Percentiles rank a stretch among this genome's conserved stretches.
Evolutionary conservation across 164 flowering plant genomes (phyloP).

Genomic region (Vitis cinerea): DNA sequence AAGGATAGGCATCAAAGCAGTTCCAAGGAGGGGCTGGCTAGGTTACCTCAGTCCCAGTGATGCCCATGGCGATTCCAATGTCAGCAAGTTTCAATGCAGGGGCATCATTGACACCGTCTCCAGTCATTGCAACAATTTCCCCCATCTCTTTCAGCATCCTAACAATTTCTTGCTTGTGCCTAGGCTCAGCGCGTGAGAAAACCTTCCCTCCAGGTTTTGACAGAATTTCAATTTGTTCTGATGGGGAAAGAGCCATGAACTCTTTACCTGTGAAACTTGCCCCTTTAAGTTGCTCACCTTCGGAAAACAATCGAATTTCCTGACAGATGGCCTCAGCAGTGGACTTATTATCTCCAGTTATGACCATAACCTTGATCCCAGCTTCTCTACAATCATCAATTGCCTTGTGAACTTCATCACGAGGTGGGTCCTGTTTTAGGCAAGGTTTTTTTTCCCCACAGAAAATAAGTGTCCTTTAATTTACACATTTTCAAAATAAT

Average conservation of each 20-base stretch:
- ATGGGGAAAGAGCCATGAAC: constrained; percentile 60
- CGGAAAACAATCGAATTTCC: constrained; percentile 66
- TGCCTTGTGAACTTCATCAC: constrained; percentile 75
- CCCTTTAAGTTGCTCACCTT: constrained; percentile 47
- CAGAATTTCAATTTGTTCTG: constrained; percentile 52
- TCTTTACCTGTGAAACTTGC: constrained; percentile 83
- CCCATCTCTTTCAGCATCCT: constrained; percentile 85
- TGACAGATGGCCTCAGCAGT: constrained; percentile 88
- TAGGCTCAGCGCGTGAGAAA: constrained; percentile 89
- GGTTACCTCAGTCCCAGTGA: constrained; percentile 88
- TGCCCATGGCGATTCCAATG: constrained; percentile 95
- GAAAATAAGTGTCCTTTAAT: neutral
- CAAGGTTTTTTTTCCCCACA: neutral
- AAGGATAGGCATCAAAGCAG: neutral
- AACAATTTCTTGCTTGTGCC: constrained; percentile 93
- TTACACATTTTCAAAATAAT: neutral
- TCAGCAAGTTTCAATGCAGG: constrained; percentile 92
- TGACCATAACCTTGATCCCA: constrained; percentile 86
- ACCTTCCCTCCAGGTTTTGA: constrained; percentile 72
- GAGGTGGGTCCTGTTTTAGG: constrained; percentile 82
- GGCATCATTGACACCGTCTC: constrained; percentile 98
- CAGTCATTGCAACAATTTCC: constrained; percentile 97
- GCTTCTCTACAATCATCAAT: constrained; percentile 79
- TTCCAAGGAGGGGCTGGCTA: neutral
- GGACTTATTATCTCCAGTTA: constrained; percentile 92